Evolutionary conservation across 148 eudicot genomes (phyloP).

Genomic region (Mesembryanthemum crystallinum): DNA sequence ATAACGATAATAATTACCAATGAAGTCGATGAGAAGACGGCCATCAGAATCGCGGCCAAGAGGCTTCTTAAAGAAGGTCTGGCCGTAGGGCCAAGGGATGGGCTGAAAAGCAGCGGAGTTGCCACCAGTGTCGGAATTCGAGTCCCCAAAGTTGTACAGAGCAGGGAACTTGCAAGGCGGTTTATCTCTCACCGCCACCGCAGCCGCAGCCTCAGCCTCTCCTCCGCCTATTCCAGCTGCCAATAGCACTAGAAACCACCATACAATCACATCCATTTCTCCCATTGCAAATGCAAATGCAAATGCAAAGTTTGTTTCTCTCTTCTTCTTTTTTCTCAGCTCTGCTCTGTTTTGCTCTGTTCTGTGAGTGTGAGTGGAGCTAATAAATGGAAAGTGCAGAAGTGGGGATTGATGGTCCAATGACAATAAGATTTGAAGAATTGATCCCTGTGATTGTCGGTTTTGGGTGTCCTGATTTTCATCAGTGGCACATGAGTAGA

Average conservation of each 20-base stretch:
- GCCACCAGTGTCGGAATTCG: constrained; percentile 46
- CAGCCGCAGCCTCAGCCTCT: not conserved
- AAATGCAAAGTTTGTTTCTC: not conserved
- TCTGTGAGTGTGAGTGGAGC: too few species aligned
- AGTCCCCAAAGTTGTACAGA: constrained; percentile 43
- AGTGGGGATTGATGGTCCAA: not conserved
- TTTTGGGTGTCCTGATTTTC: too few species aligned
- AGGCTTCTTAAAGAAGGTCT: constrained; percentile 39
- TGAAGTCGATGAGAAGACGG: constrained; percentile 40
- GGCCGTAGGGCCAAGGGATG: constrained; percentile 36
- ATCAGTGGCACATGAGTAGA: too few species aligned
- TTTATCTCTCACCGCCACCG: not conserved
- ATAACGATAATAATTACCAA: constrained; percentile 18
- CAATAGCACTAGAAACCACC: not conserved
- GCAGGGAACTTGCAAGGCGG: constrained; percentile 32
- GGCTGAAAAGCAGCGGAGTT: constrained; percentile 40
- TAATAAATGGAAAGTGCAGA: not conserved
- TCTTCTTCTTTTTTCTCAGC: not conserved
- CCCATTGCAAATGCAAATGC: not conserved
- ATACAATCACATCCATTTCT: not conserved
- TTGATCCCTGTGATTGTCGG: not conserved
- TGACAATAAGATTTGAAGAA: not conserved
- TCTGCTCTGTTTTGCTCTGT: not conserved
- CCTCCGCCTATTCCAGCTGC: not conserved
- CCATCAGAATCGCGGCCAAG: constrained; percentile 38